Evolutionary conservation across 306 rosid genomes (phyloP).

Genomic region (Alnus rubra): DNA sequence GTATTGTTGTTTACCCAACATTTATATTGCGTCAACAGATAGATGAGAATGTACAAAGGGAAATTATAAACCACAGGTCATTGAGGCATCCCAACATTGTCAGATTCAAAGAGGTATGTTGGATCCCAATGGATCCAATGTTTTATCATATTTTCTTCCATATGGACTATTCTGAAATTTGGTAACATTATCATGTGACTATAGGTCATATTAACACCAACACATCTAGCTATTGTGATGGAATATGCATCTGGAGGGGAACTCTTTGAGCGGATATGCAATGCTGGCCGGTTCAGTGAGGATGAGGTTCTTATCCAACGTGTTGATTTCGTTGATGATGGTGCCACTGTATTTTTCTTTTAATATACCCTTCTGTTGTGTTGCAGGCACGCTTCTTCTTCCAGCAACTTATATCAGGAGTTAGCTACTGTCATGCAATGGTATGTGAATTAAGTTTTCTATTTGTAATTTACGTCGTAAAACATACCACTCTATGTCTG

Average conservation of each 20-base stretch:
- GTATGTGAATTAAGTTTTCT: constrained; percentile 35
- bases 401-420: constrained; percentile 96
- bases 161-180: constrained; percentile 17
- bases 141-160: constrained; percentile 15
- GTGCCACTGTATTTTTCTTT: constrained; percentile 14
- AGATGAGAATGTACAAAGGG: constrained; percentile 96
- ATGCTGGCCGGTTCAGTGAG: constrained; percentile 96
- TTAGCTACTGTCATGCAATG: constrained; percentile 94
- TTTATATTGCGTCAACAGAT: constrained; percentile 53
- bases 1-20: constrained; percentile 18
- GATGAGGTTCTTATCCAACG: constrained; percentile 66
- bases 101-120: constrained; percentile 86
- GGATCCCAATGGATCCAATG: not conserved
- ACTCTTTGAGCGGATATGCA: constrained; percentile 94
- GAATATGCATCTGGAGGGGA: constrained; percentile 99
- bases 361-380: constrained; percentile 20
- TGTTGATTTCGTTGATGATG: constrained; percentile 20
- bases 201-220: constrained; percentile 84
- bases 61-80: constrained; percentile 92
- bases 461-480: not conserved
- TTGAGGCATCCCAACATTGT: constrained; percentile 96
- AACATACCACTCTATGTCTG: constrained; percentile 15
- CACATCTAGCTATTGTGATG: constrained; percentile 91
- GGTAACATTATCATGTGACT: constrained; percentile 25
- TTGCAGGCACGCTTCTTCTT: constrained; percentile 95